Percentiles rank a stretch among this genome's conserved stretches.
These are phyloP conservation scores for Blakeslea trispora DNA, from an alignment of 371 early-diverging fungal species.

Conservation along the genomic window DNA sequence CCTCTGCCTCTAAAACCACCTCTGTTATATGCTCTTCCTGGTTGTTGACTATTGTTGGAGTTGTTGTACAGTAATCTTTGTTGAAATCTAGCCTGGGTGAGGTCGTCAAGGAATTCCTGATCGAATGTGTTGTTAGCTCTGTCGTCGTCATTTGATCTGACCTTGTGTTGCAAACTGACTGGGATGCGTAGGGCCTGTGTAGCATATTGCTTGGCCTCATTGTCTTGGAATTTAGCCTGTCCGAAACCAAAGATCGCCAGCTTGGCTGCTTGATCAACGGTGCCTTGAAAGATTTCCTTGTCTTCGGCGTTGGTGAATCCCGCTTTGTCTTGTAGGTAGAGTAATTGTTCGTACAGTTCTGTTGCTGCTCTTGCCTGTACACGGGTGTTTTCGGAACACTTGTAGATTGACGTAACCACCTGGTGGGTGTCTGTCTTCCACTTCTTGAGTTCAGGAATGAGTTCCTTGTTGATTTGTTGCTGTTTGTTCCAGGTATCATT, in stretches of 20 bases:
- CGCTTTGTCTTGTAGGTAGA: not conserved
- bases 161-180: not conserved
- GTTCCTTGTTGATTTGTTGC: constrained; percentile 12
- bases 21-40: no score
- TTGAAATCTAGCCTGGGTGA: no score
- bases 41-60: no score
- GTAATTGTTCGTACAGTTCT: constrained; percentile 4
- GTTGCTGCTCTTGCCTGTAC: constrained; percentile 8
- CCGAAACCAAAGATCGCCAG: constrained; percentile 15
- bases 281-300: not conserved
- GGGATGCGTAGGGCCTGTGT: constrained; percentile 10
- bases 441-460: constrained; percentile 7
- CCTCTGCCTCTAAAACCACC: no score
- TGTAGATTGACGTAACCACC: no score
- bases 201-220: constrained; percentile 5
- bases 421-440: no score
- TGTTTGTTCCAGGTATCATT: constrained; percentile 2
- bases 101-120: no score
- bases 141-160: no score
- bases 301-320: not conserved
- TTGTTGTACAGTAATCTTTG: no score
- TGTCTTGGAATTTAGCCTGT: constrained; percentile 5
- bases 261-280: not conserved
- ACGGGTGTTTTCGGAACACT: constrained; percentile 7
- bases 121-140: no score